These are phyloP conservation scores for Malus sylvestris DNA, from an alignment of 306 rosid species.

Conservation along the genomic window DNA sequence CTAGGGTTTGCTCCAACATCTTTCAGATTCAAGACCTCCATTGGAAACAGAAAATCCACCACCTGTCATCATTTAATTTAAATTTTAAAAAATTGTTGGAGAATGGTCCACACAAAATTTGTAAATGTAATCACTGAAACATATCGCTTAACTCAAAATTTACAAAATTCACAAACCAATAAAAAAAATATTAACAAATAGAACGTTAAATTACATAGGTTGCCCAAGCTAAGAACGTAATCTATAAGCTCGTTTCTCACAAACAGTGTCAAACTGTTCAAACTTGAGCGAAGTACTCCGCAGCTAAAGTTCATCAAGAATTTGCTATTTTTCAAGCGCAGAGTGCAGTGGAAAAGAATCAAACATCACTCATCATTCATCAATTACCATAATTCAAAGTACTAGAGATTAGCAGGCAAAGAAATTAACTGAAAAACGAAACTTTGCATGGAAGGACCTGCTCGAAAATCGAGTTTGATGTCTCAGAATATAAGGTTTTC, in stretches of 20 bases:
- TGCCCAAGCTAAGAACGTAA: no score
- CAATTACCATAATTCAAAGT: neutral
- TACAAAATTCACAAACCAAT: neutral
- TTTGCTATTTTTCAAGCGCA: neutral
- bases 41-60: neutral
- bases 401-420: neutral
- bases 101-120: neutral
- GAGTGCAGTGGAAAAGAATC: neutral
- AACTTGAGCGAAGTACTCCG: neutral
- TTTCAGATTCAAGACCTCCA: constrained; percentile 17
- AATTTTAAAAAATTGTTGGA: neutral
- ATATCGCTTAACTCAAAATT: neutral
- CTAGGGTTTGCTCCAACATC: constrained; percentile 3
- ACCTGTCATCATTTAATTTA: neutral
- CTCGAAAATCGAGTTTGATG: neutral
- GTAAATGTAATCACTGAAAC: neutral
- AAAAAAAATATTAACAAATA: neutral
- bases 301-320: neutral
- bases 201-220: neutral
- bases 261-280: neutral
- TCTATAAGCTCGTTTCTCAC: no score
- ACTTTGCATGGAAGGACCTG: constrained; percentile 1
- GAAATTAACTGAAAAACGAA: neutral
- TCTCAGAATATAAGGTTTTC: neutral
- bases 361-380: neutral